Conservation (phyloP, 2,329 filamentous ascomycete species). For the Aspergillus intermedius region DNA sequence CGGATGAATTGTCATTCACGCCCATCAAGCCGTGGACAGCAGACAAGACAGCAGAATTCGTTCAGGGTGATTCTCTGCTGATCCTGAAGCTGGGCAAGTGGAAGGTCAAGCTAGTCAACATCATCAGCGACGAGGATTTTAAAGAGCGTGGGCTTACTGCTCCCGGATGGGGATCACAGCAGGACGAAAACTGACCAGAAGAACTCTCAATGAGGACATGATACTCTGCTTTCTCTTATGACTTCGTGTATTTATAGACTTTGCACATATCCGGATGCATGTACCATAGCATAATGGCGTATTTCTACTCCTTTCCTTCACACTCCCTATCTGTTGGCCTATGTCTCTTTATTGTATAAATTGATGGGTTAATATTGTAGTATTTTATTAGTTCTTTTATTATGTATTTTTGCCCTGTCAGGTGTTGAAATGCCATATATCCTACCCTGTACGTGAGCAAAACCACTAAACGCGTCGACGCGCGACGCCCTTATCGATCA, state of each 20-base stretch:
- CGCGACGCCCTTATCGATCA: slow-evolving; percentile 20
- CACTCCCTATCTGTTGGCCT: too few species aligned
- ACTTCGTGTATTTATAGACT: slow-evolving; percentile 1
- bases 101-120: slow-evolving; percentile 52
- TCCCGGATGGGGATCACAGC: slow-evolving; percentile 45
- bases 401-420: too few species aligned
- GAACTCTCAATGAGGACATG: not conserved
- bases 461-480: slow-evolving; percentile 36
- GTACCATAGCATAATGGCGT: too few species aligned
- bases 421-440: too few species aligned
- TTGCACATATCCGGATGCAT: not conserved
- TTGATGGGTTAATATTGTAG: too few species aligned
- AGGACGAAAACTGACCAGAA: not conserved
- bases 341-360: too few species aligned
- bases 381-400: too few species aligned
- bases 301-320: too few species aligned
- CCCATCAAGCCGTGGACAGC: slow-evolving; percentile 41
- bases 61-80: slow-evolving; percentile 47
- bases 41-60: slow-evolving; percentile 41
- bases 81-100: slow-evolving; percentile 55
- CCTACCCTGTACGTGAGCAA: too few species aligned
- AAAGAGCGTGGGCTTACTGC: slow-evolving; percentile 39
- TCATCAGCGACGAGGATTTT: slow-evolving; percentile 51
- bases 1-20: slow-evolving; percentile 44
- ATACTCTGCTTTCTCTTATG: not conserved